Conservation (phyloP, 106 monocot species). For the Allium sativum region DNA sequence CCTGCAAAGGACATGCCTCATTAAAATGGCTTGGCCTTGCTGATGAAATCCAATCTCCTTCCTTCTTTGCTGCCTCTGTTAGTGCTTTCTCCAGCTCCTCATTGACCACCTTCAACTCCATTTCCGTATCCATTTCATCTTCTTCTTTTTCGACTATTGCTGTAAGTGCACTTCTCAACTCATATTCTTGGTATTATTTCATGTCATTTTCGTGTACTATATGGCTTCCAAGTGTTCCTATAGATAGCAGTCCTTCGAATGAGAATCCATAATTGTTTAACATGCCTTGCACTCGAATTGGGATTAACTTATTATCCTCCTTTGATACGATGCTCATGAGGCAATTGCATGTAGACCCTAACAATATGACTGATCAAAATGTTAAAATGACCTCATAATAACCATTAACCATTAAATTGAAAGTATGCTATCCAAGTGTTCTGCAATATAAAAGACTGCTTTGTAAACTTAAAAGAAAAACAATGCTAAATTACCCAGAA, state of each 20-base stretch:
- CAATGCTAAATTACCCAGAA: too few relatives aligned
- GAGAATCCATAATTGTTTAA: neutral
- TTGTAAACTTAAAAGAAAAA: too few relatives aligned
- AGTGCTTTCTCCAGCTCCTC: neutral
- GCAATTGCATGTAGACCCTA: slow-evolving; percentile 2
- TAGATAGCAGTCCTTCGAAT: neutral
- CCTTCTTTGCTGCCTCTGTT: slow-evolving; percentile 1
- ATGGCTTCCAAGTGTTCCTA: neutral
- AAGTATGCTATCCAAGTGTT: too few relatives aligned
- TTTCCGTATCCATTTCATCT: neutral
- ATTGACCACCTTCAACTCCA: neutral
- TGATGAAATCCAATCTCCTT: neutral
- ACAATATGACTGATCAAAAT: too few relatives aligned
- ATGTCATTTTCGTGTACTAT: neutral
- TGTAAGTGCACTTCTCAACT: neutral
- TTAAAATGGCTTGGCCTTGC: neutral
- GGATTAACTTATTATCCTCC: neutral
- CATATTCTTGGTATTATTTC: neutral
- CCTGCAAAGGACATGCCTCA: slow-evolving; percentile 37
- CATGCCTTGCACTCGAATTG: neutral
- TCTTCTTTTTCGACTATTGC: neutral
- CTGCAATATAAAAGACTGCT: too few relatives aligned
- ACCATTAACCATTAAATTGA: too few relatives aligned
- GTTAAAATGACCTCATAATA: too few relatives aligned
- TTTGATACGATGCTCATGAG: neutral